Evolutionary conservation across 83 land plant genomes (phyloP), one percentile per base, ranked within the genome.

Genomic region (Isoetes engelmannii): DNA sequence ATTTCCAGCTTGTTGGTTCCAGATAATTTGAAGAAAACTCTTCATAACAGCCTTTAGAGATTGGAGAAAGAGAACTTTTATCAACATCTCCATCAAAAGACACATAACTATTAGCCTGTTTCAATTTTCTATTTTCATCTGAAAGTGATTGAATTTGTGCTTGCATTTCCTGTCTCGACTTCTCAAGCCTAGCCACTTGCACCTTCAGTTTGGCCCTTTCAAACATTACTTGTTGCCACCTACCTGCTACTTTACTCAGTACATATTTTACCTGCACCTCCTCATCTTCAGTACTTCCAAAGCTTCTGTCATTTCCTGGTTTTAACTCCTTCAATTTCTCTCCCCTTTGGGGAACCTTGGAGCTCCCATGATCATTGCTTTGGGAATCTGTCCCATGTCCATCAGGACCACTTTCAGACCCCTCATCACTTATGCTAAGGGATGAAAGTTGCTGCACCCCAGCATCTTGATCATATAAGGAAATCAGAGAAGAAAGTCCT

Each of bases 191-290:
- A 17, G 80, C 80, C 4, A 77, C 80, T 49, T 77, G 80, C 3
- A 77, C 63, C 65, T 72, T 77, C 17, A 77, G 76, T 63, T 68
- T 77, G 5, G 80, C 80, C 12, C 80, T 61, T 57, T 77, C 80
- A 37, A 77, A 70, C 80, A 77, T 72, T 57, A 77, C 80, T 51
- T 72, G 80, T 44, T 77, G 80, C 80, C 80, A 77, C 41, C 80
- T 61, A 57, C 72, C 80, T 0, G 80, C 80, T 4, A 77, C 75
- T 61, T 77, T 77, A 2, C 80, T 76, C 42, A 77, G 44, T 48
- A 77, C 80, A 67, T 64, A 77, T 46, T 73, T 77, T 43, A 71
- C 79, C 75, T 75, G 77, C 63, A 21, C n/a, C 6, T 59, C 19
- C 60, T 60, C 13, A 12, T 44, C 17, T 41, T 65, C 7, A 8